Evolutionary conservation across 1,284 basidiomycete species (phyloP), one percentile per base, ranked within the genome.

Genomic region (Rhodotorula glutinis): DNA sequence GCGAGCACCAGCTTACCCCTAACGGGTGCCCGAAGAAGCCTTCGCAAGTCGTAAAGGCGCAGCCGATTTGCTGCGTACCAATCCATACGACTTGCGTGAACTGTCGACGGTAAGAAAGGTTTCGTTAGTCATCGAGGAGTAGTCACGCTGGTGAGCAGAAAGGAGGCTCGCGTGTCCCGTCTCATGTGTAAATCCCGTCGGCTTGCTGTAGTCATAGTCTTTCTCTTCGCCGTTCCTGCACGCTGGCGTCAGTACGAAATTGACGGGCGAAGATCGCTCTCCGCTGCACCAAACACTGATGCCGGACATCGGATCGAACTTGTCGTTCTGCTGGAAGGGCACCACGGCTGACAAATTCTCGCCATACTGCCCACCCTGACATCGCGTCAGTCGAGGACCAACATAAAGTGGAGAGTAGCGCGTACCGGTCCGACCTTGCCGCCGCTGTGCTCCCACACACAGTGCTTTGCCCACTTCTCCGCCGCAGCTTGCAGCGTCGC

Each of bases 361-460:
- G 8, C 66, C 66, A 25, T 67, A 67, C 66, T 63, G 29, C 5
- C n/a, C n/a, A n/a, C n/a, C n/a, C n/a, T n/a, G n/a, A n/a, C n/a
- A n/a, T n/a, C n/a, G n/a, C n/a, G n/a, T n/a, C n/a, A n/a, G n/a
- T n/a, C n/a, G n/a, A n/a, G n/a, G n/a, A n/a, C n/a, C n/a, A n/a
- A n/a, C n/a, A n/a, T n/a, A n/a, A n/a, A n/a, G n/a, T n/a, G n/a
- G n/a, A n/a, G n/a, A n/a, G n/a, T n/a, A n/a, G n/a, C n/a, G n/a
- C 44, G 29, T 13, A 44, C 38, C n/a, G 43, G 33, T 44, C 29
- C 17, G 19, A 33, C 30, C 21, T 57, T 47, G 4, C 51, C 60
- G 23, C 33, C 41, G 43, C 46, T 53, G 30, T 67, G 66, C 33
- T 67, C 54, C 38, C 38, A 67, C 17, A 51, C 62, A 38, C 71